Conservation (phyloP, 805 yeast genomes). For the Myxozyma mucilagina region DNA sequence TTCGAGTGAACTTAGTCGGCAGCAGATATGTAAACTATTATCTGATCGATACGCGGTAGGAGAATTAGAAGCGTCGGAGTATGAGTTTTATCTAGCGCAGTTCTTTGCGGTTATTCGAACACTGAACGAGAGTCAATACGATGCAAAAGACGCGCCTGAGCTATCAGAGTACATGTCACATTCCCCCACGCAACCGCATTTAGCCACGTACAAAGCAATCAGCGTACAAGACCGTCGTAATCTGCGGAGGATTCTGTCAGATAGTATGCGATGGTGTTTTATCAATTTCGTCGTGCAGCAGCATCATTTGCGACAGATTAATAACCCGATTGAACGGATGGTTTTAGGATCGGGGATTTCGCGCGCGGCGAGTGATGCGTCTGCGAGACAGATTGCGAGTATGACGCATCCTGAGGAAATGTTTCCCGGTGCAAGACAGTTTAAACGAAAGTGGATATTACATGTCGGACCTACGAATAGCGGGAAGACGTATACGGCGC, state of each 20-base stretch:
- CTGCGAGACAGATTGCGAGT: not conserved
- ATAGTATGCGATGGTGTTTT: not conserved
- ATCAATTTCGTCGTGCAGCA: not conserved
- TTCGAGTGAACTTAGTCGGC: not conserved
- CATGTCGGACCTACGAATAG: slow-evolving; percentile 98
- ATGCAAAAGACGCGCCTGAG: slow-evolving; percentile 9
- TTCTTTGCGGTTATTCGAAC: not conserved
- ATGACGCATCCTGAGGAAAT: slow-evolving; percentile 63
- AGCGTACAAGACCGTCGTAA: not conserved
- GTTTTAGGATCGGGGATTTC: too few relatives aligned
- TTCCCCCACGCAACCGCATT: slow-evolving; percentile 20
- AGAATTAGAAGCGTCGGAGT: not conserved
- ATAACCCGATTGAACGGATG: not conserved
- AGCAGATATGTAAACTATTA: not conserved
- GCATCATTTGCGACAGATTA: not conserved
- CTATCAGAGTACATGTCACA: slow-evolving; percentile 13
- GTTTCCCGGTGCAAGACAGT: slow-evolving; percentile 81
- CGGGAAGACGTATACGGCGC: slow-evolving; percentile 88
- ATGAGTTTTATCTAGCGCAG: not conserved
- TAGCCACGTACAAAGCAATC: slow-evolving; percentile 7
- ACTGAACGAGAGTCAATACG: slow-evolving; percentile 16
- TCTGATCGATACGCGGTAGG: not conserved
- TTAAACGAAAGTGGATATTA: slow-evolving; percentile 77
- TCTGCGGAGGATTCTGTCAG: not conserved
- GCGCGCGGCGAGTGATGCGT: not conserved